These are phyloP conservation scores for Jackrogersella minutella DNA, from an alignment of 495 filamentous ascomycete genomes.

Conservation along the genomic window DNA sequence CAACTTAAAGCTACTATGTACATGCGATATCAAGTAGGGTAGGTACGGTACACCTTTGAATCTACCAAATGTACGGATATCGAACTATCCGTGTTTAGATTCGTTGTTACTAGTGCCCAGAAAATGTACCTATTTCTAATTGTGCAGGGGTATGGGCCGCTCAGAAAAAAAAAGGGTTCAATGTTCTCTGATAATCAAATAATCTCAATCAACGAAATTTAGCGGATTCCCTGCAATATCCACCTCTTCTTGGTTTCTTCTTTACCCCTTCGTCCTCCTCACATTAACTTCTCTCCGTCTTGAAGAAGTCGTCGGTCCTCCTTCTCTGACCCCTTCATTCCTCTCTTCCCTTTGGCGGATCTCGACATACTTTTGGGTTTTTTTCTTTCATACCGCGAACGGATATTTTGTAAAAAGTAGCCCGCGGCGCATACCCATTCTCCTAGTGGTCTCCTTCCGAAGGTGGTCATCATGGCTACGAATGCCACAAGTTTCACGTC, in stretches of 20 bases:
- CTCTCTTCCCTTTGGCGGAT: neutral
- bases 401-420: neutral
- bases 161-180: constrained; percentile 14
- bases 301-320: constrained; percentile 28
- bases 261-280: constrained; percentile 1
- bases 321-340: neutral
- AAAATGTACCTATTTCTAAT: neutral
- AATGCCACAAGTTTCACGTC: constrained; percentile 78
- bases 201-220: constrained; percentile 40
- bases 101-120: neutral
- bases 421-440: constrained; percentile 16
- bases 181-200: constrained; percentile 37
- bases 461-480: constrained; percentile 61
- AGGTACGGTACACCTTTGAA: too few relatives aligned
- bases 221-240: constrained; percentile 29
- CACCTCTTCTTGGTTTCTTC: constrained; percentile 4
- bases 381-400: neutral
- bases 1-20: too few relatives aligned
- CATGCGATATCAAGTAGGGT: too few relatives aligned
- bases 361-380: constrained; percentile 6
- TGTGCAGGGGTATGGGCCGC: constrained; percentile 7
- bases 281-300: constrained; percentile 7
- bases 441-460: neutral
- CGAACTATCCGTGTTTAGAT: constrained; percentile 23
- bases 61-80: constrained; percentile 29